phyloP scores from a whole-genome alignment of 1,284 basidiomycete genomes.

The Rhodotorula glutinis region DNA sequence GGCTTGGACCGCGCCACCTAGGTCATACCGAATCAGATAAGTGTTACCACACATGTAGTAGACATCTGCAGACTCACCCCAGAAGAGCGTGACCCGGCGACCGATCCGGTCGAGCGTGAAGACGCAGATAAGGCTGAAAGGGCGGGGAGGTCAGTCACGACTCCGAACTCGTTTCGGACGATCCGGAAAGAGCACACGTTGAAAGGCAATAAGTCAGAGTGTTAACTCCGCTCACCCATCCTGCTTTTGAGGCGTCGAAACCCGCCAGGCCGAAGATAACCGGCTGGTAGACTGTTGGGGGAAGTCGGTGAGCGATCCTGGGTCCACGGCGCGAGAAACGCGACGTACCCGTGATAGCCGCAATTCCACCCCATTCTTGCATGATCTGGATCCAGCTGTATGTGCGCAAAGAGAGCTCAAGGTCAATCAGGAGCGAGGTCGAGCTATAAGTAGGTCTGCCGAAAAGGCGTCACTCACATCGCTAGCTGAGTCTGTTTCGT shows the following conservation, averaged over 20 bases:
- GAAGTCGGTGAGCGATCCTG: not conserved
- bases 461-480: not conserved
- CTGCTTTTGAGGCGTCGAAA: not conserved
- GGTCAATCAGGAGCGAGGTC: not conserved
- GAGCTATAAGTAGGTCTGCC: not conserved
- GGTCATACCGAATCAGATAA: not conserved
- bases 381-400: conserved; percentile 9
- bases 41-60: no score
- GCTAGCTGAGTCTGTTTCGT: conserved; percentile 6
- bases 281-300: conserved; percentile 1
- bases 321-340: not conserved
- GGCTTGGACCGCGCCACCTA: conserved; percentile 5
- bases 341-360: conserved; percentile 7
- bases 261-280: conserved; percentile 6
- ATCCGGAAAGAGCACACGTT: not conserved
- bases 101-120: conserved; percentile 12
- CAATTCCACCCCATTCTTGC: conserved; percentile 10
- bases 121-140: conserved; percentile 3
- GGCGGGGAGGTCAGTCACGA: not conserved
- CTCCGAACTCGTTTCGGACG: not conserved
- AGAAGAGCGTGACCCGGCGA: conserved; percentile 8
- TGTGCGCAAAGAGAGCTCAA: not conserved
- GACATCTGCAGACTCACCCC: not conserved
- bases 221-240: conserved; percentile 2
- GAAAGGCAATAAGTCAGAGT: conserved; percentile 6